Evolutionary conservation across 805 yeast species (phyloP), one percentile per base, ranked within the genome.

Genomic region (Debaryomyces tyrocola): DNA sequence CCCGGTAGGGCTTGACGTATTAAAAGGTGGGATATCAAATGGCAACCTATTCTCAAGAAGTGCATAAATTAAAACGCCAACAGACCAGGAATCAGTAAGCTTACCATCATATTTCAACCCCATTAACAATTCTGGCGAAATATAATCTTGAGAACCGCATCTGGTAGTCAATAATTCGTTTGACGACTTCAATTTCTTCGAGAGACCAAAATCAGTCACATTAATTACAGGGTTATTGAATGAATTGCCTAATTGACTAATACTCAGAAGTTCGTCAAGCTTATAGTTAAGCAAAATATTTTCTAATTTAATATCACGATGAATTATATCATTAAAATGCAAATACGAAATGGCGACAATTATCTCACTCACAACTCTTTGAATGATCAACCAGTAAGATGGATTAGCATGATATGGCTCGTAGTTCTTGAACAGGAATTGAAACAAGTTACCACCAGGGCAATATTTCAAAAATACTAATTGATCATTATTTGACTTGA

Each of bases 71-170:
- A 91, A 71, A 2, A 94, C 98, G 2, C 99, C 99, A 8, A 91
- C 64, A 1, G 97, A 89, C 99, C 99, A 94, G 15, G 91, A 74
- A 63, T 94, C 99, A 41, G 94, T 85, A 52, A 88, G 82, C 43
- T 87, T 78, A 10, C 99, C 99, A 58, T 92, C 92, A 60, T 94
- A 94, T 6, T 90, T 85, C 46, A 88, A 74, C 1, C 98, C 98
- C 82, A 94, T 80, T 33, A 94, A 70, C 20, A 94, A 68, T 60
- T 94, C 99, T 0, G 99, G 99, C 0, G 97, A 85, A 6, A 94
- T 96, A 58, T 94, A 94, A 62, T 94, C 99, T 52, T 89, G 97
- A 1, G 96, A 88, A 0, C 99, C 99, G 64, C 99, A 94, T 50
- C 98, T 69, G 1, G 98, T 92, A 2, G 87, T 78, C 20, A 95